Base-by-base conservation (phyloP, 208 protist genomes). In the Leishmania tropica region DNA sequence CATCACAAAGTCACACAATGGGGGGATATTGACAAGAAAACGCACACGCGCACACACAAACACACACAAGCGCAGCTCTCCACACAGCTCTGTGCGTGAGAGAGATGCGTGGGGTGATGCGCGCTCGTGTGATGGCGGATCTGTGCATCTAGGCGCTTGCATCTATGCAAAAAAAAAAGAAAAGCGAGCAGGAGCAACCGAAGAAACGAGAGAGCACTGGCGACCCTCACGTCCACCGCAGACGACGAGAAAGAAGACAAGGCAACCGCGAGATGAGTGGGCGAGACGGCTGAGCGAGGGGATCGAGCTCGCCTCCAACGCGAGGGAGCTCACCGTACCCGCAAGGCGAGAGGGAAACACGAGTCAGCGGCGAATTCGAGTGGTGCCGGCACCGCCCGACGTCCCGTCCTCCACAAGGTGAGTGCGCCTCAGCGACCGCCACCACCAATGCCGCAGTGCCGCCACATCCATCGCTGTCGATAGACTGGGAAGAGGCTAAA, bases 381-480 rank as follows among this genome's bases (percentile, higher is more conserved):
- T 71, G 15, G 21, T 40, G 40, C 17, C 40, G 65, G 13, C 37
- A 71, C 13, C 6, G 17, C 3, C 65, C 11, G 40, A 47, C 6
- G 35, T 47, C 40, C 21, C 19, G 31, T n/a, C 0, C 13, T 48
- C 37, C 37, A 17, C 28, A 40, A 28, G 0, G 37, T 40, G 65
- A 24, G 6, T 19, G 28, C 11, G 37, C 31, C 31, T 64, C 24
- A 53, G 31, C 42, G 31, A 60, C 51, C 24, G 31, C 67, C 67
- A 40, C 45, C 45, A 83, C 6, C 75, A 70, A 17, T 77, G 79
- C 72, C 58, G 60, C 78, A 60, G 42, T 54, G 78, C 76, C 72
- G 79, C 79, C 78, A 81, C 75, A 72, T 24, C 83, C 83, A 80
- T 28, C 70, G 79, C 79, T 80, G 60, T 17, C 68, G 83, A 58